phyloP scores from a whole-genome alignment of 2,329 filamentous ascomycete genomes.

The Alternaria ventricosa region DNA sequence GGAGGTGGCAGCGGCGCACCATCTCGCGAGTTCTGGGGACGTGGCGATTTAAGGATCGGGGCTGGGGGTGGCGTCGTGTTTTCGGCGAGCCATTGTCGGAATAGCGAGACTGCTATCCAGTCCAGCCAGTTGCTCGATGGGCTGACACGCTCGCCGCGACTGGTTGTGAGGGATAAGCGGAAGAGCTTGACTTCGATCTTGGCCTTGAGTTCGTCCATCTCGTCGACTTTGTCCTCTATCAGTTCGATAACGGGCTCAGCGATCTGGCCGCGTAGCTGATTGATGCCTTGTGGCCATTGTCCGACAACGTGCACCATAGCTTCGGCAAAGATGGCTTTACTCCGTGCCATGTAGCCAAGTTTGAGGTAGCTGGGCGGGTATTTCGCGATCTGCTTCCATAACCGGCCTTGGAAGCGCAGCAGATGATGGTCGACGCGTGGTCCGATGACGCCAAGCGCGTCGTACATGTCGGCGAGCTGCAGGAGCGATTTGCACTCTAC shows the following conservation, averaged over 20 bases:
- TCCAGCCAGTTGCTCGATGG: conserved; percentile 83
- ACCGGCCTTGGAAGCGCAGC: conserved; percentile 84
- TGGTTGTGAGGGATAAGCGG: conserved; percentile 78
- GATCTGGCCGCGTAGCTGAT: conserved; percentile 73
- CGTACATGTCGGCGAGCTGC: conserved; percentile 90
- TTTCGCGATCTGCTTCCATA: conserved; percentile 97
- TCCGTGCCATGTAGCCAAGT: conserved; percentile 83
- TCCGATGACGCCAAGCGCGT: conserved; percentile 85
- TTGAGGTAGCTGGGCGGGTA: conserved; percentile 93
- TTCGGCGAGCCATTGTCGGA: conserved; percentile 92
- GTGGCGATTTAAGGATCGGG: conserved; percentile 56
- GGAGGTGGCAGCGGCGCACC: conserved; percentile 39
- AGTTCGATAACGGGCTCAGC: conserved; percentile 82
- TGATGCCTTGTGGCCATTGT: conserved; percentile 84
- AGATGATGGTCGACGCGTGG: conserved; percentile 93
- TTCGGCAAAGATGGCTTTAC: conserved; percentile 76
- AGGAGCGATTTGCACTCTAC: conserved; percentile 92
- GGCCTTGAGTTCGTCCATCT: conserved; percentile 81
- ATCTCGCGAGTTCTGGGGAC: conserved; percentile 40
- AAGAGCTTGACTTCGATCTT: conserved; percentile 84
- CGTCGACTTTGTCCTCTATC: conserved; percentile 94
- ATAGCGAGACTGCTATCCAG: conserved; percentile 86
- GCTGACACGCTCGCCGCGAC: conserved; percentile 80
- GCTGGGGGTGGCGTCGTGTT: conserved; percentile 77
- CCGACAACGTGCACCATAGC: conserved; percentile 93